Evolutionary conservation across 2,329 filamentous ascomycete species (phyloP).

Genomic region (Leptodontidium sp.): DNA sequence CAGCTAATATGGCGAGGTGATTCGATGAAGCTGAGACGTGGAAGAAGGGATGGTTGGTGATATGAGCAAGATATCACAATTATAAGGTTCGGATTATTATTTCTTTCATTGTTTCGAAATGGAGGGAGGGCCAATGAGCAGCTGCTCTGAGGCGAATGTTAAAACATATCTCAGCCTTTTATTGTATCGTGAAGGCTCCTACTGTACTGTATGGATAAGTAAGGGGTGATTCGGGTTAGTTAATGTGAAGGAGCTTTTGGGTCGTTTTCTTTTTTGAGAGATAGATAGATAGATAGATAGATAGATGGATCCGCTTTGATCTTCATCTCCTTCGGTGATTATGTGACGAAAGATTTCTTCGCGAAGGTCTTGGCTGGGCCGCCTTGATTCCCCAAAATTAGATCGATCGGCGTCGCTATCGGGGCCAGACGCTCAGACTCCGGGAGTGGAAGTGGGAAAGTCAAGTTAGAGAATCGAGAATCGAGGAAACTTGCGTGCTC

Average conservation of each 20-base stretch:
- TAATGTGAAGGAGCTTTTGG: neutral
- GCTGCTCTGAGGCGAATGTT: neutral
- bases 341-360: constrained; percentile 25
- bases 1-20: constrained; percentile 16
- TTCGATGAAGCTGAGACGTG: constrained; percentile 17
- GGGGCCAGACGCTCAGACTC: constrained; percentile 5
- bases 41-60: neutral
- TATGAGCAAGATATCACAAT: constrained; percentile 16
- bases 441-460: neutral
- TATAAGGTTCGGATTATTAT: neutral
- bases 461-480: neutral
- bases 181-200: too few species aligned
- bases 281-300: constrained; percentile 15
- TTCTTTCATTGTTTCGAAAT: constrained; percentile 23
- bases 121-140: constrained; percentile 8
- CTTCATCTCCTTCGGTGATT: constrained; percentile 22
- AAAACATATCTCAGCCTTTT: constrained; percentile 17
- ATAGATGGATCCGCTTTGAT: constrained; percentile 9
- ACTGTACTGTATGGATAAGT: too few species aligned
- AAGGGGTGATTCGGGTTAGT: neutral
- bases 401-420: constrained; percentile 21
- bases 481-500: constrained; percentile 14
- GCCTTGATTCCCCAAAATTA: constrained; percentile 18
- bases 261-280: neutral
- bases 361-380: constrained; percentile 1